These are phyloP conservation scores for Nemania abortiva DNA, from an alignment of 2,329 filamentous ascomycete species.

Conservation along the genomic window DNA sequence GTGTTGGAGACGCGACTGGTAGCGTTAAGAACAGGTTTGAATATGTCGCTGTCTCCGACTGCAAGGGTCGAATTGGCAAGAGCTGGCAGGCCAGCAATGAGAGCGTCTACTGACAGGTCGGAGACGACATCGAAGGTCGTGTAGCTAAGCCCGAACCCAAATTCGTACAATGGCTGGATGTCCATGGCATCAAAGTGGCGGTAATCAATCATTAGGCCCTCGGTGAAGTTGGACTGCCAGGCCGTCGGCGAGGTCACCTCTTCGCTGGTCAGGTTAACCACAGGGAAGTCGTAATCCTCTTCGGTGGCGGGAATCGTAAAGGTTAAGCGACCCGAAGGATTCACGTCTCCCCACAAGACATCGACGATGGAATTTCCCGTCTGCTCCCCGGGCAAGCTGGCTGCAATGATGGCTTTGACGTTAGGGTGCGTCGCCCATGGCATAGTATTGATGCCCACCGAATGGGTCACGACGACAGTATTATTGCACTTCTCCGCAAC, in stretches of 20 bases:
- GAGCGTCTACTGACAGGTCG: no score
- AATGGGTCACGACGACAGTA: neutral
- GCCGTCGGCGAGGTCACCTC: no score
- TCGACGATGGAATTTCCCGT: neutral
- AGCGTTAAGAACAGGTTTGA: no score
- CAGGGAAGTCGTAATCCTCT: neutral
- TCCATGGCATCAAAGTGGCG: no score
- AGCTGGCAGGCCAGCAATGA: no score
- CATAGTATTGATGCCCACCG: neutral
- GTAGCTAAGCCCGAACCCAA: neutral
- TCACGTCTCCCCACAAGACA: neutral
- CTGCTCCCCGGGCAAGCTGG: neutral
- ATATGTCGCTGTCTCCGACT: no score
- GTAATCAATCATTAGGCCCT: no score
- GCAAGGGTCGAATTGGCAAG: no score
- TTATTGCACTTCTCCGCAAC: neutral
- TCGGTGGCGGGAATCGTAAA: neutral
- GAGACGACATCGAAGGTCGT: slow-evolving; percentile 1
- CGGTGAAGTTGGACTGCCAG: no score
- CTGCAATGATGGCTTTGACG: neutral
- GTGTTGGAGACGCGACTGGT: no score
- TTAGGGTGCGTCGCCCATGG: neutral
- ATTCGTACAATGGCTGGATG: neutral
- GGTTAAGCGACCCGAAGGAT: neutral
- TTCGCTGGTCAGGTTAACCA: no score